Percentiles rank a stretch among this genome's conserved stretches.
Evolutionary conservation across 2,329 filamentous ascomycete genomes (phyloP).

Genomic region (Colletotrichum sp.): DNA sequence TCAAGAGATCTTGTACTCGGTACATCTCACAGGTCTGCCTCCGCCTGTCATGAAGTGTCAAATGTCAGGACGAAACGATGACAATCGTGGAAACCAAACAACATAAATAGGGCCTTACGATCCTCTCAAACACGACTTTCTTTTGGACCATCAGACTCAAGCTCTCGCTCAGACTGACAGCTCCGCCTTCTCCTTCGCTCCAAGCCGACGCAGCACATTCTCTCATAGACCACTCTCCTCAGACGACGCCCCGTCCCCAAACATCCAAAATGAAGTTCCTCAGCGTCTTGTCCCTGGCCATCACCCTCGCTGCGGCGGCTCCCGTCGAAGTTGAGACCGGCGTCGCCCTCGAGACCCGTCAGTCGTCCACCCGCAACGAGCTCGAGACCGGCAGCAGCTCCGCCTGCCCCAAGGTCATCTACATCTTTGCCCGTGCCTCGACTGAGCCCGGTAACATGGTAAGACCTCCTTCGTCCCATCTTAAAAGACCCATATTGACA

Average conservation of each 20-base stretch:
- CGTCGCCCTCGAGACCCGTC: conserved; percentile 20
- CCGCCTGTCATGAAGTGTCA: neutral
- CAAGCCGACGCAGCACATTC: neutral
- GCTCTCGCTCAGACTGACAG: neutral
- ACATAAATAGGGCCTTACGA: neutral
- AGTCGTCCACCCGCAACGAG: conserved; percentile 29
- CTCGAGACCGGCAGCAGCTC: conserved; percentile 30
- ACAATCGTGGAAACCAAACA: neutral
- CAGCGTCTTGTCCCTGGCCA: conserved; percentile 18
- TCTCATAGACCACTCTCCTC: neutral
- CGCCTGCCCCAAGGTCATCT: conserved; percentile 39
- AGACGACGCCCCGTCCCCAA: neutral
- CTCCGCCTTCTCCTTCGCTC: conserved; percentile 1
- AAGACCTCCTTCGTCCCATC: neutral
- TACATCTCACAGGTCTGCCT: neutral
- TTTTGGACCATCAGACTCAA: conserved; percentile 1
- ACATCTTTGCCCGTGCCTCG: conserved; percentile 44
- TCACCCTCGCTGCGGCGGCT: conserved; percentile 15
- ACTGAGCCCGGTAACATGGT: conserved; percentile 44
- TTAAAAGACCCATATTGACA: neutral
- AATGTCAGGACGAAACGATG: neutral
- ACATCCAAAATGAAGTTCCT: conserved; percentile 25
- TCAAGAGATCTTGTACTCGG: neutral
- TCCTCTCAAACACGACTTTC: neutral
- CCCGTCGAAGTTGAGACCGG: conserved; percentile 10